Percentiles rank a stretch among this genome's conserved stretches.
phyloP scores from a whole-genome alignment of 345 rosid species.

The Hypericum perforatum region DNA sequence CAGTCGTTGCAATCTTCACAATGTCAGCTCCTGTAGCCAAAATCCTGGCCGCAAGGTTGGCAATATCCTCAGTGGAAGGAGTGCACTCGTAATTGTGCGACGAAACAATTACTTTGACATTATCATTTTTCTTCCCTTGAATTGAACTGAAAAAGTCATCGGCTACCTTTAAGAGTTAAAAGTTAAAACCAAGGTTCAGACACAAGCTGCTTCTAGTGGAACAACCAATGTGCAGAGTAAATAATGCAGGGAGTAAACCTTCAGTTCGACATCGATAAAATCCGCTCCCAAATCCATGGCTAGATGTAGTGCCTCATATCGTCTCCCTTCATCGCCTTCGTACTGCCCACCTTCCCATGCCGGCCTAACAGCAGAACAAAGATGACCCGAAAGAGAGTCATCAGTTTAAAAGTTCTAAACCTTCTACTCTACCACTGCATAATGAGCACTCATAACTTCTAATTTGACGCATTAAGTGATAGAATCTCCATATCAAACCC shows the following conservation, averaged over 20 bases:
- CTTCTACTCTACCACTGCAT: too few species aligned
- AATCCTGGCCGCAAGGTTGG: slow-evolving; percentile 43
- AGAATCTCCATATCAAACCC: too few species aligned
- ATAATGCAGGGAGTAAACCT: slow-evolving; percentile 23
- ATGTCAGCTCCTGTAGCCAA: slow-evolving; percentile 57
- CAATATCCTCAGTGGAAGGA: slow-evolving; percentile 42
- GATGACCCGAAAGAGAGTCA: slow-evolving; percentile 9
- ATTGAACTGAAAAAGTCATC: slow-evolving; percentile 30
- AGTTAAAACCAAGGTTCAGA: slow-evolving; percentile 5
- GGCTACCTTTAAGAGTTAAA: slow-evolving; percentile 38
- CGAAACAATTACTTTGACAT: slow-evolving; percentile 43
- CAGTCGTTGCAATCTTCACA: slow-evolving; percentile 52
- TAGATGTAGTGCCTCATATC: slow-evolving; percentile 32
- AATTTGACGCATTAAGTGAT: not conserved
- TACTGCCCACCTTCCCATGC: slow-evolving; percentile 62
- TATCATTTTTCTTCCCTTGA: slow-evolving; percentile 39
- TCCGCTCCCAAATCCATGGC: slow-evolving; percentile 52
- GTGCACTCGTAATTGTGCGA: slow-evolving; percentile 49
- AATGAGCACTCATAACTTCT: not conserved
- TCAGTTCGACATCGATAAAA: slow-evolving; percentile 49
- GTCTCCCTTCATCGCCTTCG: slow-evolving; percentile 38
- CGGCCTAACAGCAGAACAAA: slow-evolving; percentile 28
- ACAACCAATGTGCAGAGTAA: not conserved
- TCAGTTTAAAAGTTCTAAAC: not conserved
- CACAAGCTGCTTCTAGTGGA: not conserved